A percentile compares a stretch with the other conserved stretches of the same genome.
Conservation (phyloP, 2,329 filamentous ascomycete species). For the Chalaropsis ovoidea region DNA sequence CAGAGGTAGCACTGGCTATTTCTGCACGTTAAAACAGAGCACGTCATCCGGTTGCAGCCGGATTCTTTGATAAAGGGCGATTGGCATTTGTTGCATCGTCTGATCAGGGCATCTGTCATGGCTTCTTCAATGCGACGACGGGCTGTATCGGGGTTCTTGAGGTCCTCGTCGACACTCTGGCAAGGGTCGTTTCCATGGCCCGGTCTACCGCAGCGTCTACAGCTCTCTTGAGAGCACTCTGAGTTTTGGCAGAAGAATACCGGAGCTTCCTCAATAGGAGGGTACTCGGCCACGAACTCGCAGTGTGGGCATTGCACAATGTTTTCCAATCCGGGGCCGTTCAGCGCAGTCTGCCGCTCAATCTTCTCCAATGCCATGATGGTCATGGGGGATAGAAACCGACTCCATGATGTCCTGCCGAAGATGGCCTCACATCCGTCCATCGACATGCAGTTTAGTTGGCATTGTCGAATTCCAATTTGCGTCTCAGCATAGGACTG, state of each 20-base stretch:
- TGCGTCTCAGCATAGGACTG: constrained; percentile 54
- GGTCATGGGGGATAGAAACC: constrained; percentile 49
- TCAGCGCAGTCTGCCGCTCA: constrained; percentile 59
- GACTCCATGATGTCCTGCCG: constrained; percentile 41
- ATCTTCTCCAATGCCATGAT: constrained; percentile 56
- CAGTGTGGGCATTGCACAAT: constrained; percentile 74
- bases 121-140: constrained; percentile 69
- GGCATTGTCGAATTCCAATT: constrained; percentile 59
- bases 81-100: constrained; percentile 61
- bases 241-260: constrained; percentile 64
- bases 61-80: constrained; percentile 67
- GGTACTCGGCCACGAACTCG: constrained; percentile 65
- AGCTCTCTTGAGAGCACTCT: constrained; percentile 54
- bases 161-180: constrained; percentile 45
- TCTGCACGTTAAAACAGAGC: constrained; percentile 44
- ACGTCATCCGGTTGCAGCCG: constrained; percentile 79
- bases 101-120: constrained; percentile 68
- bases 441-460: constrained; percentile 59
- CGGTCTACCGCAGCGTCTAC: constrained; percentile 55
- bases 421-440: constrained; percentile 57
- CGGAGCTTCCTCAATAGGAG: constrained; percentile 54
- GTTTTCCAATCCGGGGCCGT: constrained; percentile 59
- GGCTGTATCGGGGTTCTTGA: constrained; percentile 48
- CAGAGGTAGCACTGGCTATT: constrained; percentile 62
- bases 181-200: constrained; percentile 67